Evolutionary conservation across 768 basidiomycete species (phyloP).

Genomic region (Macrolepiota fuliginosa): DNA sequence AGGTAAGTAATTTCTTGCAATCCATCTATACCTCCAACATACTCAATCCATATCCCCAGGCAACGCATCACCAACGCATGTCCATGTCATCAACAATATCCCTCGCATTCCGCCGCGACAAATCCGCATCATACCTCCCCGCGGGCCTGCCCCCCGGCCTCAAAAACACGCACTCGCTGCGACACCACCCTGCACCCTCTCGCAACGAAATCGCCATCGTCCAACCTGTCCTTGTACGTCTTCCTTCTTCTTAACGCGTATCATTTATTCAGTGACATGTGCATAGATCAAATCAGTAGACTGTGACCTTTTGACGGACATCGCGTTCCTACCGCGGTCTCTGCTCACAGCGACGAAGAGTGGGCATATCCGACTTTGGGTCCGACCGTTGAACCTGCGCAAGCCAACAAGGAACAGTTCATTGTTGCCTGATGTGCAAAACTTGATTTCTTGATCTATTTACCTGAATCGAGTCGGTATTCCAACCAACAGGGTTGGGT

Average conservation of each 20-base stretch:
- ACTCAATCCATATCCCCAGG: conserved; percentile 22
- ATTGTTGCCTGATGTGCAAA: conserved; percentile 19
- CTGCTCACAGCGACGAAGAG: conserved; percentile 77
- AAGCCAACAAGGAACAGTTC: conserved; percentile 26
- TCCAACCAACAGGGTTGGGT: not conserved
- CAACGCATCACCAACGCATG: conserved; percentile 67
- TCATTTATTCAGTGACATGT: too few species aligned
- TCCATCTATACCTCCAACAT: not conserved
- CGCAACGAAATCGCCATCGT: conserved; percentile 87
- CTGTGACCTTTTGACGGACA: conserved; percentile 68
- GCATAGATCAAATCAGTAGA: conserved; percentile 82
- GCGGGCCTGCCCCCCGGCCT: conserved; percentile 30
- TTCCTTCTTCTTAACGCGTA: too few species aligned
- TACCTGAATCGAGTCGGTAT: not conserved
- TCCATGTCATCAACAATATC: conserved; percentile 81
- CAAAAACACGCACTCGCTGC: conserved; percentile 41
- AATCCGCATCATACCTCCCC: conserved; percentile 57
- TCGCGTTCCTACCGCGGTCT: conserved; percentile 77
- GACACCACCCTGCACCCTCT: conserved; percentile 87
- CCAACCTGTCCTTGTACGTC: conserved; percentile 82
- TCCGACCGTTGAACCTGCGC: conserved; percentile 63
- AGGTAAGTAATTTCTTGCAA: conserved; percentile 29
- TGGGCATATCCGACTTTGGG: conserved; percentile 83
- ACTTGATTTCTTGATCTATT: conserved; percentile 22
- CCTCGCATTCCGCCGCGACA: conserved; percentile 62